Percentiles rank a stretch among this genome's conserved stretches.
These are phyloP conservation scores for Aureobasidium uvarum DNA, from an alignment of 2,329 filamentous ascomycete genomes.

Conservation along the genomic window DNA sequence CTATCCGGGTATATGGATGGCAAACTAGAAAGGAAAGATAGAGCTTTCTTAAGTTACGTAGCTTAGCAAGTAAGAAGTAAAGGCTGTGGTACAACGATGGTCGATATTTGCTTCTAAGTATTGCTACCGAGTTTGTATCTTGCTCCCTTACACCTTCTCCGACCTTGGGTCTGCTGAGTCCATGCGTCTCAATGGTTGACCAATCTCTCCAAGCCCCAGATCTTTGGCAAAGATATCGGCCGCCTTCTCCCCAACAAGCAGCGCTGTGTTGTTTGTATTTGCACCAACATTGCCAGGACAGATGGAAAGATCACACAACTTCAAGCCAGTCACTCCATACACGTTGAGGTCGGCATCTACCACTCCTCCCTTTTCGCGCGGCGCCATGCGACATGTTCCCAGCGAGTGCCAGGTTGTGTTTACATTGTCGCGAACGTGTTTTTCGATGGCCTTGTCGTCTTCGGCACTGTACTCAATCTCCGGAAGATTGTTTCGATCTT, in stretches of 20 bases:
- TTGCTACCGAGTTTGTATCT: background rate
- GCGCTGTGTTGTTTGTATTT: slow-evolving; percentile 50
- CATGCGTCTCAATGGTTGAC: background rate
- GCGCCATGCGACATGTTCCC: slow-evolving; percentile 45
- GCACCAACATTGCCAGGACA: slow-evolving; percentile 47
- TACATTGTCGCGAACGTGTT: slow-evolving; percentile 45
- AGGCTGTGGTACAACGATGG: background rate
- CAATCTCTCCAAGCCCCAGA: slow-evolving; percentile 36
- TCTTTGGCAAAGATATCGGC: slow-evolving; percentile 44
- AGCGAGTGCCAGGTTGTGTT: slow-evolving; percentile 45
- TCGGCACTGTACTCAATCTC: slow-evolving; percentile 48
- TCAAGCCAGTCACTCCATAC: slow-evolving; percentile 43
- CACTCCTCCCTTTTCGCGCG: slow-evolving; percentile 41
- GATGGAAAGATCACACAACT: slow-evolving; percentile 47
- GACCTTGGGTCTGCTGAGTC: background rate
- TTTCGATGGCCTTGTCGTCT: slow-evolving; percentile 43
- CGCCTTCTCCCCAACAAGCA: slow-evolving; percentile 45
- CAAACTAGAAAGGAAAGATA: too few relatives aligned
- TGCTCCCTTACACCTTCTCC: background rate
- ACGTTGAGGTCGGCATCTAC: slow-evolving; percentile 44
- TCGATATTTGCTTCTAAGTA: background rate
- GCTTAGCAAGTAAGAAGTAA: too few relatives aligned
- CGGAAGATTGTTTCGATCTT: slow-evolving; percentile 40
- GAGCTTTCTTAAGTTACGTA: too few relatives aligned
- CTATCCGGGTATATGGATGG: too few relatives aligned